Conservation (phyloP, 768 basidiomycete species). For the Hemileccinum impolitum region DNA sequence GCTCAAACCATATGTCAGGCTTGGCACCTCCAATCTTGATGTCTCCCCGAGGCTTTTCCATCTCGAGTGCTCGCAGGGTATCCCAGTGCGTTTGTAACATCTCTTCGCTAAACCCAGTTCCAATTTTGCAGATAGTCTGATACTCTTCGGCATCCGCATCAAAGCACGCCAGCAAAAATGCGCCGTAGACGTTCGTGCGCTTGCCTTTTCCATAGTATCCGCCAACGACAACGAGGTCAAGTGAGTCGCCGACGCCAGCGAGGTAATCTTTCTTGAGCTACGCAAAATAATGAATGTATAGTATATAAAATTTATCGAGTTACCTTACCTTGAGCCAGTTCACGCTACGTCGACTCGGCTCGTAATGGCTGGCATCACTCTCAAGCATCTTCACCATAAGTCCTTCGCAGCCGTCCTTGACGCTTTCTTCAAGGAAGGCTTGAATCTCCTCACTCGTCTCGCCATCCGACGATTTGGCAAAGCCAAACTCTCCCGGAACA, state of each 20-base stretch:
- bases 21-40: slow-evolving; percentile 90
- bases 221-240: slow-evolving; percentile 97
- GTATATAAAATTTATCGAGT: background rate
- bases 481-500: slow-evolving; percentile 88
- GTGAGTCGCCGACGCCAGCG: slow-evolving; percentile 92
- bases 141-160: slow-evolving; percentile 92
- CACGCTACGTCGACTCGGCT: slow-evolving; percentile 91
- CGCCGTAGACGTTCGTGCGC: slow-evolving; percentile 95
- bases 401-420: slow-evolving; percentile 98
- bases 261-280: slow-evolving; percentile 99
- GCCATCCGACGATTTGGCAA: slow-evolving; percentile 87
- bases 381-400: slow-evolving; percentile 99
- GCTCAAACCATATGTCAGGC: slow-evolving; percentile 98
- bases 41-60: slow-evolving; percentile 68
- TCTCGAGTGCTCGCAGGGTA: slow-evolving; percentile 76
- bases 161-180: slow-evolving; percentile 96
- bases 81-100: slow-evolving; percentile 76
- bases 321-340: slow-evolving; percentile 92
- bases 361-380: slow-evolving; percentile 87
- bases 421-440: slow-evolving; percentile 89
- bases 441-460: slow-evolving; percentile 94
- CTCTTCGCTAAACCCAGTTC: slow-evolving; percentile 97
- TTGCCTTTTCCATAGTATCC: slow-evolving; percentile 98
- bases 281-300: slow-evolving; percentile 1
- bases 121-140: slow-evolving; percentile 98